Conservation (phyloP, 2,329 filamentous ascomycete genomes). For the Fusarium protoensiforme region DNA sequence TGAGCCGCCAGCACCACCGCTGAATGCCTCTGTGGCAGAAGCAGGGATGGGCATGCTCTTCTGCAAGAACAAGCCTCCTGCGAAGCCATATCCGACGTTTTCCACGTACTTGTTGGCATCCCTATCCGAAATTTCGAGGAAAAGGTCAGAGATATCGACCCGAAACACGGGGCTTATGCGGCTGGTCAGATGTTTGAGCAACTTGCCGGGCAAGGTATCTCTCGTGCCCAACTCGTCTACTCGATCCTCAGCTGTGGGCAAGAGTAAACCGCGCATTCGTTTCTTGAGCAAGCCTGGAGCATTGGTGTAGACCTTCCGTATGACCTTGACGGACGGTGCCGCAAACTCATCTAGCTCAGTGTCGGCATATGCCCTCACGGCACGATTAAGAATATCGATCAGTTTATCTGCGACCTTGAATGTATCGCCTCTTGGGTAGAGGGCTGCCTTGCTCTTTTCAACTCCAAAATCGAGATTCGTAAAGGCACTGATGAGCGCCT, state of each 20-base stretch:
- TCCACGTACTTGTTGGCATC: slow-evolving; percentile 84
- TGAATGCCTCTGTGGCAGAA: slow-evolving; percentile 64
- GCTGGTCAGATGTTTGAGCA: slow-evolving; percentile 83
- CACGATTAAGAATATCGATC: slow-evolving; percentile 75
- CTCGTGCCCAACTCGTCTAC: slow-evolving; percentile 81
- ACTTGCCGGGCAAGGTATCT: slow-evolving; percentile 76
- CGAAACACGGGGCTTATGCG: slow-evolving; percentile 77
- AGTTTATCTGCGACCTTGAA: slow-evolving; percentile 72
- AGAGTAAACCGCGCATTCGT: slow-evolving; percentile 72
- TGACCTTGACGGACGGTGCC: slow-evolving; percentile 78
- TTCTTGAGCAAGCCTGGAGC: slow-evolving; percentile 71
- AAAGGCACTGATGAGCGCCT: slow-evolving; percentile 80
- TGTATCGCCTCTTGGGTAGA: slow-evolving; percentile 74
- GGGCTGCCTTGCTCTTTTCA: slow-evolving; percentile 61
- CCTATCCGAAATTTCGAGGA: slow-evolving; percentile 88
- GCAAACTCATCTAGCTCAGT: slow-evolving; percentile 77
- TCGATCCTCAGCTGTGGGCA: slow-evolving; percentile 83
- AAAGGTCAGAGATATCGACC: slow-evolving; percentile 78
- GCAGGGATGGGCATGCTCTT: slow-evolving; percentile 83
- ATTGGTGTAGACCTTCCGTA: slow-evolving; percentile 76
- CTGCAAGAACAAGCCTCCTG: slow-evolving; percentile 88
- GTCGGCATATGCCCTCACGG: slow-evolving; percentile 72
- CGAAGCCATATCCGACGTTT: slow-evolving; percentile 95
- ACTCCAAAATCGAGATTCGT: slow-evolving; percentile 79
- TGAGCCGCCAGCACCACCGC: slow-evolving; percentile 43